Evolutionary conservation across 1,139 yeast genomes (phyloP).

Genomic region (Yamadazyma trypodendri): DNA sequence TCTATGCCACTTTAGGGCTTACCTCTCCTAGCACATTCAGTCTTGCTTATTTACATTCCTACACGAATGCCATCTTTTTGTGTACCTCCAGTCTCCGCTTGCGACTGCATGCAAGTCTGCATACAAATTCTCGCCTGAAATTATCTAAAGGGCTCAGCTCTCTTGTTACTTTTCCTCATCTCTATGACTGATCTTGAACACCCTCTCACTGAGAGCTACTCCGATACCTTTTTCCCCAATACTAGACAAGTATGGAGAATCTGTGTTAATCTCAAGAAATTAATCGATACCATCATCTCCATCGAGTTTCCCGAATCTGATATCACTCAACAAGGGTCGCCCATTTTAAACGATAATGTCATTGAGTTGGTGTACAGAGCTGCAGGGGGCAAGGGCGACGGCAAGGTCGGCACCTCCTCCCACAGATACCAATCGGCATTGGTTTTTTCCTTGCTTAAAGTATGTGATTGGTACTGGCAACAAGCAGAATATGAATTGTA

Average conservation of each 20-base stretch:
- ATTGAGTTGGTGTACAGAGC: conserved; percentile 63
- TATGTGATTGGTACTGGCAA: conserved; percentile 75
- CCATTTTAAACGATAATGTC: conserved; percentile 60
- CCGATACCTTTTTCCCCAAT: conserved; percentile 40
- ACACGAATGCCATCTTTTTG: no score
- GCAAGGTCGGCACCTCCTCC: conserved; percentile 54
- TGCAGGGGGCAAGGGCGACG: conserved; percentile 78
- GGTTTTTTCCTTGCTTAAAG: conserved; percentile 68
- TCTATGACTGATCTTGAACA: conserved; percentile 4
- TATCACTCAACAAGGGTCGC: conserved; percentile 58
- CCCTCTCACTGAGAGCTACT: conserved; percentile 9
- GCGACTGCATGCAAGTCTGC: neutral
- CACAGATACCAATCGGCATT: conserved; percentile 66
- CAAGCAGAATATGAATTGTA: conserved; percentile 61
- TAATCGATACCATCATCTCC: conserved; percentile 72
- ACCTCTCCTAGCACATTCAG: no score
- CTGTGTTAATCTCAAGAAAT: conserved; percentile 67
- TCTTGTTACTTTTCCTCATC: no score
- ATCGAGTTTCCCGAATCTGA: conserved; percentile 52
- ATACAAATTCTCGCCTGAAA: neutral
- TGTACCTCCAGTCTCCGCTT: no score
- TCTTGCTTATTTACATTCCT: no score
- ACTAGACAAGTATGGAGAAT: conserved; percentile 72
- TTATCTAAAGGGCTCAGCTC: neutral
- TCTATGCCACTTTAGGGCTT: no score